phyloP scores from a whole-genome alignment of 2,329 filamentous ascomycete species.

The Magnaporthiopsis incrustans region DNA sequence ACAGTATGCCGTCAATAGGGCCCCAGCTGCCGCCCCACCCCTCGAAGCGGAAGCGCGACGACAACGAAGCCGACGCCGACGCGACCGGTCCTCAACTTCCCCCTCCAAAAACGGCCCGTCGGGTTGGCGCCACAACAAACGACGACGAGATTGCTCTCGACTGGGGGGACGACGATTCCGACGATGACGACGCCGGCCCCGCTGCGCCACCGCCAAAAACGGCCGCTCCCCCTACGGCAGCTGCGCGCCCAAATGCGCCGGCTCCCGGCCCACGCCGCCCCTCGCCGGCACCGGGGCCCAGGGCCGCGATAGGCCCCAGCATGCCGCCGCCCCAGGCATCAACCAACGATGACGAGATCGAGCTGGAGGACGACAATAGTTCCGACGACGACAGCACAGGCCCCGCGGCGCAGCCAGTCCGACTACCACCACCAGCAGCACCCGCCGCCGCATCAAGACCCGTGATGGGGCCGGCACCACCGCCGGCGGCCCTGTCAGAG shows the following conservation, averaged over 20 bases:
- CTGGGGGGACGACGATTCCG: slow-evolving; percentile 23
- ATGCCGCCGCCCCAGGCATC: slow-evolving; percentile 15
- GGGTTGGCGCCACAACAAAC: slow-evolving; percentile 39
- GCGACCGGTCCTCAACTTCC: slow-evolving; percentile 22
- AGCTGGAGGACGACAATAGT: slow-evolving; percentile 26
- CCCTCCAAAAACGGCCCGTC: slow-evolving; percentile 39
- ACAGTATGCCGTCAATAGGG: slow-evolving; percentile 58
- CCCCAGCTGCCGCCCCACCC: slow-evolving; percentile 63
- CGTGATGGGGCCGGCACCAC: slow-evolving; percentile 20
- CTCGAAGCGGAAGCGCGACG: slow-evolving; percentile 52
- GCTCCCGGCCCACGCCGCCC: slow-evolving; percentile 9
- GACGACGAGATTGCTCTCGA: slow-evolving; percentile 40
- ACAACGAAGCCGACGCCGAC: slow-evolving; percentile 23
- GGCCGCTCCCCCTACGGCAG: slow-evolving; percentile 14
- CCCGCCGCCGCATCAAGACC: not conserved
- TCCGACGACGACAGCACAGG: slow-evolving; percentile 19
- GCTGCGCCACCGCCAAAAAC: slow-evolving; percentile 17
- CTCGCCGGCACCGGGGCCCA: not conserved
- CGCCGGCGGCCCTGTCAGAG: slow-evolving; percentile 9
- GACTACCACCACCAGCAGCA: not conserved
- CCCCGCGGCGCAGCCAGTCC: not conserved
- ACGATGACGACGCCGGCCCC: slow-evolving; percentile 35
- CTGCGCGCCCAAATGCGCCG: slow-evolving; percentile 25
- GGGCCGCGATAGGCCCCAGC: slow-evolving; percentile 16
- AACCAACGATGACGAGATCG: slow-evolving; percentile 32